Evolutionary conservation across 2,329 filamentous ascomycete genomes (phyloP).

Genomic region (Pseudogymnoascus sp.): DNA sequence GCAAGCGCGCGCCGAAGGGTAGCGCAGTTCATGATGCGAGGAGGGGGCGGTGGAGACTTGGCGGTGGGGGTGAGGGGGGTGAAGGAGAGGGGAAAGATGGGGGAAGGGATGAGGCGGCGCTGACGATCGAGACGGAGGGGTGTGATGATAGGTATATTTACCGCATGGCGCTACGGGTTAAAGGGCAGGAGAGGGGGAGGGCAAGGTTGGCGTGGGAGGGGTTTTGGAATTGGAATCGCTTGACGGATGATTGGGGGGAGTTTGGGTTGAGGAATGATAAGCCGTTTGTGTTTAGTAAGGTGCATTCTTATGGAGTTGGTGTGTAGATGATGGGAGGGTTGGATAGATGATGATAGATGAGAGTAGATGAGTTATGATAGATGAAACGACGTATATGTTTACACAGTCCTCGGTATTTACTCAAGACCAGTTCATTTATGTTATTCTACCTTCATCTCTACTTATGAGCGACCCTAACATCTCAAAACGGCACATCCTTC

Average conservation of each 20-base stretch:
- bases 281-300: conserved; percentile 61
- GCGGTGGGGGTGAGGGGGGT: conserved; percentile 33
- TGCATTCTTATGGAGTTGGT: conserved; percentile 54
- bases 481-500: conserved; percentile 40
- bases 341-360: not conserved
- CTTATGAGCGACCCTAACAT: not conserved
- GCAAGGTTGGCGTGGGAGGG: conserved; percentile 85
- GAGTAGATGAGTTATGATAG: not conserved
- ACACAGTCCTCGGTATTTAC: not conserved
- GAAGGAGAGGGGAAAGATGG: conserved; percentile 23
- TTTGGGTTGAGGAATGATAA: conserved; percentile 63
- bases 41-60: conserved; percentile 2
- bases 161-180: conserved; percentile 69
- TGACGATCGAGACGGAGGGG: conserved; percentile 72
- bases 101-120: conserved; percentile 24
- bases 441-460: not conserved
- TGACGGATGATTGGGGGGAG: conserved; percentile 86
- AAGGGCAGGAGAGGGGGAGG: conserved; percentile 61
- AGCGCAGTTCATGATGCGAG: conserved; percentile 27
- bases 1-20: conserved; percentile 15
- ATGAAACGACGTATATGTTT: not conserved
- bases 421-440: not conserved
- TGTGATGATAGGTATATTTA: conserved; percentile 74
- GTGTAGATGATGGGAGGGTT: conserved; percentile 28
- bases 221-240: conserved; percentile 83